Percentiles rank a stretch among this genome's conserved stretches.
Evolutionary conservation across 495 filamentous ascomycete species (phyloP).

Genomic region (Trichoderma gamsii): DNA sequence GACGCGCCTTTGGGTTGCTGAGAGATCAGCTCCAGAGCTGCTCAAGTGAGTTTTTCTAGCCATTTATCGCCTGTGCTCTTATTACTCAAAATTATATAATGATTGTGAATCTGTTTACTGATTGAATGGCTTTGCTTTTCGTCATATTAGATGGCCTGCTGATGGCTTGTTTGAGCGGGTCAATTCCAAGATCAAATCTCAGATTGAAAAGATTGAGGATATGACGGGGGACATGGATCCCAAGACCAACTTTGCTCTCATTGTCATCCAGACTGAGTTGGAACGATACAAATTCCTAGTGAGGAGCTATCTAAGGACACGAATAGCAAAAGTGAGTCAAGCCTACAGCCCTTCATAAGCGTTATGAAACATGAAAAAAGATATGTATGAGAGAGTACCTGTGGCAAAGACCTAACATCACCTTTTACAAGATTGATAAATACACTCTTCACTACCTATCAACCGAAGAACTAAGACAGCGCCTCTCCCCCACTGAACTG

Average conservation of each 20-base stretch:
- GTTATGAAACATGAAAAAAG: too few relatives aligned
- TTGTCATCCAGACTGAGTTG: slow-evolving; percentile 94
- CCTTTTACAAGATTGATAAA: slow-evolving; percentile 53
- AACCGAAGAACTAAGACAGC: slow-evolving; percentile 35
- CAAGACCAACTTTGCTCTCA: slow-evolving; percentile 83
- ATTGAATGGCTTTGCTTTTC: slow-evolving; percentile 7
- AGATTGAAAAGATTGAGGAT: slow-evolving; percentile 69
- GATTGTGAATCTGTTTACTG: slow-evolving; percentile 15
- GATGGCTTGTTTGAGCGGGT: slow-evolving; percentile 60
- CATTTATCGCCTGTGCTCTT: neutral
- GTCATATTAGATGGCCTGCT: slow-evolving; percentile 46
- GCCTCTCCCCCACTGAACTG: slow-evolving; percentile 67
- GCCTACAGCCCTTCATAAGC: too few relatives aligned
- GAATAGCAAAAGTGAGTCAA: slow-evolving; percentile 65
- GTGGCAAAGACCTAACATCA: slow-evolving; percentile 12
- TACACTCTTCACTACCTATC: slow-evolving; percentile 58
- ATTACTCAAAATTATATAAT: neutral
- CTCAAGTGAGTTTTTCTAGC: slow-evolving; percentile 35
- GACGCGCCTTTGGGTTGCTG: slow-evolving; percentile 87
- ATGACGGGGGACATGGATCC: slow-evolving; percentile 76
- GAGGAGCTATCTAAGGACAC: slow-evolving; percentile 73
- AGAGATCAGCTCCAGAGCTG: slow-evolving; percentile 82
- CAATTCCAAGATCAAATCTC: slow-evolving; percentile 60
- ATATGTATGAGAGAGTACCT: too few relatives aligned
- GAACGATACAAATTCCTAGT: slow-evolving; percentile 88